Percentiles rank a stretch among this genome's conserved stretches.
Evolutionary conservation across 495 filamentous ascomycete species (phyloP).

Genomic region (Bathelium albidoporum): DNA sequence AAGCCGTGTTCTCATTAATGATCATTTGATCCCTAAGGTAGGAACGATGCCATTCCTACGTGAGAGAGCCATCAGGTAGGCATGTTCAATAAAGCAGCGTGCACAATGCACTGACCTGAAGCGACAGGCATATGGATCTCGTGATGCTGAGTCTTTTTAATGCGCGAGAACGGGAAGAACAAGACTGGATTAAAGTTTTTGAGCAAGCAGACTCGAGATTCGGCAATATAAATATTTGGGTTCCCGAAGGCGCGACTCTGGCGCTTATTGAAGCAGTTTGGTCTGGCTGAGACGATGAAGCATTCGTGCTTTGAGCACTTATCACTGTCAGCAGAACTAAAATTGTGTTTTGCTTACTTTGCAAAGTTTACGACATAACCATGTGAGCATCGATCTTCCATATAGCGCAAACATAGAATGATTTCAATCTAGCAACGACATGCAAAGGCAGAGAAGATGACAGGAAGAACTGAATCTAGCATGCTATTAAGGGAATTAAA

Average conservation of each 20-base stretch:
- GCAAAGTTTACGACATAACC: too few relatives aligned
- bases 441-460: too few relatives aligned
- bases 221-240: not conserved
- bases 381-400: too few relatives aligned
- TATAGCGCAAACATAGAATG: too few relatives aligned
- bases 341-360: too few relatives aligned
- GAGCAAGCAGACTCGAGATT: not conserved
- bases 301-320: too few relatives aligned
- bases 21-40: constrained; percentile 35
- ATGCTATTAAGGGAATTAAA: too few relatives aligned
- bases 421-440: too few relatives aligned
- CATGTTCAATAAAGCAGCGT: not conserved
- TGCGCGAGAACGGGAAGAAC: not conserved
- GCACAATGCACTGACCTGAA: not conserved
- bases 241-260: not conserved
- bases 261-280: not conserved
- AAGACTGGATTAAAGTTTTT: not conserved
- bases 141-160: not conserved
- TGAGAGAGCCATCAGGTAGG: not conserved
- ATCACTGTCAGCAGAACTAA: too few relatives aligned
- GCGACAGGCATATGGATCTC: not conserved
- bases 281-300: too few relatives aligned
- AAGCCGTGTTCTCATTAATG: constrained; percentile 39
- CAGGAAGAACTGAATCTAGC: too few relatives aligned
- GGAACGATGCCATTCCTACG: not conserved